A percentile compares a stretch with the other conserved stretches of the same genome.
phyloP scores from a whole-genome alignment of 2,329 filamentous ascomycete species.

The Nectriaceae sp. region DNA sequence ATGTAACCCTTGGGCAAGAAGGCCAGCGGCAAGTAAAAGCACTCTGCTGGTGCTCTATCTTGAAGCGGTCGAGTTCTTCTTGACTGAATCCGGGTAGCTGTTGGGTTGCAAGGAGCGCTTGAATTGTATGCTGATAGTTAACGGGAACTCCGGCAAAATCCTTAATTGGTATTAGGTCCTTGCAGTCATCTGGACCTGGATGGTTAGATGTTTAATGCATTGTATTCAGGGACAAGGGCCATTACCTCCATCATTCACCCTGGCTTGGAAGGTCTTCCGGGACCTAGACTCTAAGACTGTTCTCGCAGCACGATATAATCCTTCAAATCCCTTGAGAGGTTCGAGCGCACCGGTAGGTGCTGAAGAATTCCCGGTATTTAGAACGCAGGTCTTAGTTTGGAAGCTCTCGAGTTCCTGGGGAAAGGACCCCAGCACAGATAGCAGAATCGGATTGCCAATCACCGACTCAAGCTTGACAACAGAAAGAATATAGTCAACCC shows the following conservation, averaged over 20 bases:
- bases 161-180: too few relatives aligned
- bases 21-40: conserved; percentile 15
- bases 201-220: too few relatives aligned
- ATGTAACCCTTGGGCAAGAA: conserved; percentile 14
- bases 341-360: neutral
- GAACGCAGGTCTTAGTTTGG: conserved; percentile 5
- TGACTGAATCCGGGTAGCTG: neutral
- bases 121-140: neutral
- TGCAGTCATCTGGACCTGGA: too few relatives aligned
- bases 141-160: too few relatives aligned
- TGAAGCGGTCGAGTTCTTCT: neutral
- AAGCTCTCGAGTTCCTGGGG: conserved; percentile 9
- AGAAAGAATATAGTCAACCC: conserved; percentile 9
- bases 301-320: too few relatives aligned
- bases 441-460: too few relatives aligned
- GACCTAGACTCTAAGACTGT: too few relatives aligned
- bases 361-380: neutral
- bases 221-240: too few relatives aligned
- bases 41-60: too few relatives aligned
- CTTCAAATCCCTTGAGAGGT: neutral
- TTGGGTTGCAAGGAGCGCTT: neutral
- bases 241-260: too few relatives aligned
- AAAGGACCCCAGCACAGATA: neutral
- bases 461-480: neutral
- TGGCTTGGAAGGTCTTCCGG: too few relatives aligned